Evolutionary conservation across 495 filamentous ascomycete genomes (phyloP), one percentile per base, ranked within the genome.

Genomic region (Podospora didyma): DNA sequence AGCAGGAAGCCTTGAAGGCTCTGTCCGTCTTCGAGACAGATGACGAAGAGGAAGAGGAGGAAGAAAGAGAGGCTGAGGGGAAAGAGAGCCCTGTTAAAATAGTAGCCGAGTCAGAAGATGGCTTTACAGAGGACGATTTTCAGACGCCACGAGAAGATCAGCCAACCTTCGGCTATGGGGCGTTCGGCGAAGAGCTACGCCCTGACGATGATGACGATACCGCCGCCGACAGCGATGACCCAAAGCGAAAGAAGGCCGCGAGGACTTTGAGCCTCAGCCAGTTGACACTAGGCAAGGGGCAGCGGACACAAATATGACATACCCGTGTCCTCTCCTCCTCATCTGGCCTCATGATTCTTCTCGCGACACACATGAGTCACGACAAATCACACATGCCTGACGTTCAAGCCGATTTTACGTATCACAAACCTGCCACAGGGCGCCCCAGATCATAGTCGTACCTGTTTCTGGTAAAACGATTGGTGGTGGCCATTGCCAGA

Each of bases 191-290:
- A 56, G 72, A 73, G 49, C 61, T 74, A 26, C 58, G 59, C 17
- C 65, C 64, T n/a, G 66, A 69, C 11, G 66, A 62, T 24, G 59
- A 63, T n/a, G 57, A 57, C 11, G 62, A 64, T 24, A 56, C 41
- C 16, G 51, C 41, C 16, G 51, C 35, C 0, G 59, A 57, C n/a
- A 54, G 52, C 1, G 66, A 62, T n/a, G 69, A 73, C n/a, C 64
- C 67, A 28, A 64, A 66, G 57, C 66, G 73, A 44, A 75, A 63
- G 56, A 75, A 73, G 56, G 69, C 74, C 4, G 73, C 76, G 21
- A 58, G 75, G 54, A 80, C 79, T 21, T 56, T 81, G 60, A 77
- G 74, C 34, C 52, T 82, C 41, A 77, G 79, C 45, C 78, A 80
- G 62, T 57, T 81, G 46, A 81, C 79, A 19, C 56, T 77, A 53